A percentile compares a stretch with the other conserved stretches of the same genome.
phyloP scores from a whole-genome alignment of 129 eudicot genomes.

The Flaveria bidentis region DNA sequence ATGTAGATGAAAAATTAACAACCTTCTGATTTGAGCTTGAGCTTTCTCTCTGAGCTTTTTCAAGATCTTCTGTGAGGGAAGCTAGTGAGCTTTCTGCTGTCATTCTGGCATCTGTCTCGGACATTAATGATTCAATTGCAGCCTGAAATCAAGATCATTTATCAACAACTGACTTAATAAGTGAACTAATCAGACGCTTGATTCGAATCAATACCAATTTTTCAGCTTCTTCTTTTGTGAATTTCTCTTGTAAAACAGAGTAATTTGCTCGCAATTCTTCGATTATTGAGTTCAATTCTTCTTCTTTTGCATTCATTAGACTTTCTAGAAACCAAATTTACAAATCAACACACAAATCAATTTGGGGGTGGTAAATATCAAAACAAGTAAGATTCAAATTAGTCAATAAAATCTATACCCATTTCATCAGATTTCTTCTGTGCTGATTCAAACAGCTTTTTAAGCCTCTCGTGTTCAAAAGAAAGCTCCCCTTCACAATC shows the following conservation, averaged over 20 bases:
- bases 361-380: background rate
- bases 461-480: conserved; percentile 64
- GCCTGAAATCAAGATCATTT: conserved; percentile 48
- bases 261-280: conserved; percentile 57
- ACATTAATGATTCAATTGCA: conserved; percentile 58
- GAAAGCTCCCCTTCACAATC: conserved; percentile 60
- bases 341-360: background rate
- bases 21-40: conserved; percentile 72
- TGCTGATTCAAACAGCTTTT: conserved; percentile 54
- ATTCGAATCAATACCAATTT: conserved; percentile 58
- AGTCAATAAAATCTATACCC: conserved; percentile 44
- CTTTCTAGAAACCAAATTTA: conserved; percentile 45
- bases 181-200: background rate
- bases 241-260: conserved; percentile 58
- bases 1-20: background rate
- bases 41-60: conserved; percentile 66
- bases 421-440: conserved; percentile 76
- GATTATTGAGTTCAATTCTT: conserved; percentile 76
- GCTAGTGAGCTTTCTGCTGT: conserved; percentile 65
- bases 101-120: conserved; percentile 69
- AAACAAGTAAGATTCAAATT: background rate
- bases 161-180: background rate
- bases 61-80: conserved; percentile 73
- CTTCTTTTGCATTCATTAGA: conserved; percentile 71
- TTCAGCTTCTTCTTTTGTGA: conserved; percentile 64